Evolutionary conservation across 352 stramenopile genomes (phyloP), one percentile per base, ranked within the genome.

Genomic region (Blastocystis sp.): DNA sequence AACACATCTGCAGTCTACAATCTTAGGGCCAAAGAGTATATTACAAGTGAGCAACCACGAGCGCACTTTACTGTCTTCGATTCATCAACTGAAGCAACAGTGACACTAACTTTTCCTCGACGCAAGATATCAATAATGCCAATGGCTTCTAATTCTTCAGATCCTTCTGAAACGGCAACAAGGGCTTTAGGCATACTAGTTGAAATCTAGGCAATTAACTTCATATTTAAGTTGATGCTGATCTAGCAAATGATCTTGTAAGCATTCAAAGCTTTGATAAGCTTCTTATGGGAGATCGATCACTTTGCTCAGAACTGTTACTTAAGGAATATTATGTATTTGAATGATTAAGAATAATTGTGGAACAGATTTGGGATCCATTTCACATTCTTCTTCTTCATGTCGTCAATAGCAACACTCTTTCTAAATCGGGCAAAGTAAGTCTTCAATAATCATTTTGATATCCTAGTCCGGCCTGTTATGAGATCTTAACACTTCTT

Each of bases 131-230:
- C 94, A 7, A 94, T 94, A 79, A 96, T 95, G 53, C 92, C 94
- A 3, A 94, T 93, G 9, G 93, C 94, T 90, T 97, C 94, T 70
- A 97, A 96, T 88, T 97, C 94, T 90, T 96, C 94, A 69, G 92
- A 94, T 30, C 93, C 93, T 80, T 95, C 91, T 0, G 92, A 93
- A 42, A 96, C 94, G 6, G 94, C 76, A 68, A 87, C 76, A 40
- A 79, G 40, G 11, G 68, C 68, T 24, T 53, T 40, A 6, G 68
- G 68, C 68, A 79, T 79, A 7, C 15, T 5, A 30, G 40, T 59
- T 60, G 68, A 79, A 79, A 79, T 62, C 68, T 79, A 79, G n/a
- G 11, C 7, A n/a, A 30, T 53, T 53, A 54, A 3, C 1, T 53
- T 33, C 19, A 30, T 17, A 4, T 17, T n/a, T 33, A 33, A 33